Evolutionary conservation across 192 early-diverging fungal species (phyloP), one percentile per base, ranked within the genome.

Genomic region (Linderina pennispora): DNA sequence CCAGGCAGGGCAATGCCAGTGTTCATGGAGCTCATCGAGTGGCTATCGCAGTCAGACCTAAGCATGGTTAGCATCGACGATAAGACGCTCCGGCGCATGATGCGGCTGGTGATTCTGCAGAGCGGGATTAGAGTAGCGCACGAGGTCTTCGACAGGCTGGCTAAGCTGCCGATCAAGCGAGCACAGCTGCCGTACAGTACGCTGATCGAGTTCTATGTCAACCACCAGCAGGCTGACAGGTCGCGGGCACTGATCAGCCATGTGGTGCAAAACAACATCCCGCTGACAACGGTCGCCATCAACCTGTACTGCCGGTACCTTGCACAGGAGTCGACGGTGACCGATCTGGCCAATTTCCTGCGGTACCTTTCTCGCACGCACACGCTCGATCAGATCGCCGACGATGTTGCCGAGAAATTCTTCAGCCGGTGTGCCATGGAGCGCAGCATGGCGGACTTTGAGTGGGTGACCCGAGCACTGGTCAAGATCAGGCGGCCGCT

Each of bases 261-360:
- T 5, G 23, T 56, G 13, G 58, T 65, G 8, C 62, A 65, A 46
- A 41, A 57, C 35, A 42, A 51, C 42, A 61, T 73, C 25, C n/a
- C 38, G 13, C 11, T 73, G 8, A 17, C 26, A 11, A 22, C 45
- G 0, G 26, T 13, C n/a, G 54, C 40, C 4, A 15, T 56, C 4
- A 51, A 56, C 17, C 13, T 50, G 17, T 65, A 44, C 44, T 43
- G 62, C 50, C 48, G 34, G 9, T 26, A 54, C 24, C 21, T 73
- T 14, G 38, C 33, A 17, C 35, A 48, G 1, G 26, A 23, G 35
- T 38, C 47, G n/a, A 28, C 35, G 3, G 20, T 20, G 13, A 40
- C 40, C 8, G 69, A 65, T 3, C 23, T 51, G 2, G 58, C 50
- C 24, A 73, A 61, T 28, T 73, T 73, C 44, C n/a, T 73, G 45